A percentile compares a stretch with the other conserved stretches of the same genome.
These are phyloP conservation scores for Crucihimalaya himalaica DNA, from an alignment of 345 rosid species.

Conservation along the genomic window DNA sequence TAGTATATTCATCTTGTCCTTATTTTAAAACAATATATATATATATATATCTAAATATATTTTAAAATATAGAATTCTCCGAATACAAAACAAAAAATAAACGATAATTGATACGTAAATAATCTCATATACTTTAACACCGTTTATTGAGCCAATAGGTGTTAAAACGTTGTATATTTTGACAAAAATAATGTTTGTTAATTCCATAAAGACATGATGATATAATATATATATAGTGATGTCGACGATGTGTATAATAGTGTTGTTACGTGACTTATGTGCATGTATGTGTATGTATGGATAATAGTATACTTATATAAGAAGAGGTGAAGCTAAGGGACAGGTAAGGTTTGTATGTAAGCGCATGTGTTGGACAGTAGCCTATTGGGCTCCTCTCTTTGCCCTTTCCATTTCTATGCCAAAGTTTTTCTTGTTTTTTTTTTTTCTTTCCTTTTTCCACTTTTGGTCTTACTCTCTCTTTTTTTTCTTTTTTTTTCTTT, in stretches of 20 bases:
- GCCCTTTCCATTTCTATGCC: slow-evolving; percentile 26
- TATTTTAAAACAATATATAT: no score
- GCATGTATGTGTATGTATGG: not conserved
- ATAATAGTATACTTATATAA: slow-evolving; percentile 14
- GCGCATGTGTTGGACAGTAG: slow-evolving; percentile 29
- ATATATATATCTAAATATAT: no score
- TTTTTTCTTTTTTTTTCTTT: not conserved
- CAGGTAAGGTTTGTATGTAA: slow-evolving; percentile 23
- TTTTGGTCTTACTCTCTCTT: not conserved
- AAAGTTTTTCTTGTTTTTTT: not conserved
- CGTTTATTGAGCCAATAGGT: slow-evolving; percentile 6
- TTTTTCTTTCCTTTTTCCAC: not conserved
- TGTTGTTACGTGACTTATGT: slow-evolving; percentile 27
- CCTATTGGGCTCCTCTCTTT: slow-evolving; percentile 28
- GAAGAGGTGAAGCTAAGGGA: slow-evolving; percentile 26
- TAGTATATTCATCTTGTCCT: no score
- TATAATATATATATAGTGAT: not conserved
- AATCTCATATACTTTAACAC: not conserved
- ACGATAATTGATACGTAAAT: not conserved
- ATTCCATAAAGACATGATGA: slow-evolving; percentile 1
- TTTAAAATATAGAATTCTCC: not conserved
- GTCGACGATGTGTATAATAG: slow-evolving; percentile 8
- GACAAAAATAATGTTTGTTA: slow-evolving; percentile 13
- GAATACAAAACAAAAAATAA: not conserved
- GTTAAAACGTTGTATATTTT: not conserved